phyloP scores from a whole-genome alignment of 2,329 filamentous ascomycete species.

The Aureobasidium sp. region DNA sequence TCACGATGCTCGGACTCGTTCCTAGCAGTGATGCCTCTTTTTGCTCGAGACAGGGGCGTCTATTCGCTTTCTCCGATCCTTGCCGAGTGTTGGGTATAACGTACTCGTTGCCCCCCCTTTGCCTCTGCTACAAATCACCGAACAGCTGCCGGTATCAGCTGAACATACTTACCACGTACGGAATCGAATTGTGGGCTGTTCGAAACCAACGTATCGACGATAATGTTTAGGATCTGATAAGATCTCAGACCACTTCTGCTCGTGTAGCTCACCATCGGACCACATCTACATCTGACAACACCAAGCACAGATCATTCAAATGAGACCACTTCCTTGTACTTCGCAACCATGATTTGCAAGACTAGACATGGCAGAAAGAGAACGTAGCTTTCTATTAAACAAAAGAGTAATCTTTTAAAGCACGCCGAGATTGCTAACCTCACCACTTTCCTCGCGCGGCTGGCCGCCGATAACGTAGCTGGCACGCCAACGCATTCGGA shows the following conservation, averaged over 20 bases:
- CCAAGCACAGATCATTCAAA: not conserved
- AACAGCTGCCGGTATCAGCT: not conserved
- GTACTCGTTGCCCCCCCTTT: not conserved
- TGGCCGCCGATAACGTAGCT: constrained; percentile 64
- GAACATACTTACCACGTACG: not conserved
- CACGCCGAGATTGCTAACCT: constrained; percentile 14
- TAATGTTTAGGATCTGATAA: not conserved
- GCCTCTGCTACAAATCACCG: not conserved
- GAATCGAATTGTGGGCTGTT: not conserved
- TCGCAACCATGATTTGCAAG: not conserved
- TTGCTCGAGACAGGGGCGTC: not conserved
- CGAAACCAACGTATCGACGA: not conserved
- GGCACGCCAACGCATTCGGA: constrained; percentile 86
- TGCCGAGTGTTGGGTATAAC: not conserved
- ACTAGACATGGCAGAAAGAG: not conserved
- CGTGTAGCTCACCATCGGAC: not conserved
- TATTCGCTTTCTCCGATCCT: not conserved
- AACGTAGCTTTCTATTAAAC: not conserved
- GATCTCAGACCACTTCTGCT: not conserved
- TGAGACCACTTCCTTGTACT: not conserved
- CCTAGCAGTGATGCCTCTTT: not conserved
- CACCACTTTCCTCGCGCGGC: constrained; percentile 33
- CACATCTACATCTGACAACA: not conserved
- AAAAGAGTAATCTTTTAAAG: not conserved
- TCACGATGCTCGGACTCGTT: no score